Conservation (phyloP, 1,284 basidiomycete species). For the Lignosus rhinocerotis region DNA sequence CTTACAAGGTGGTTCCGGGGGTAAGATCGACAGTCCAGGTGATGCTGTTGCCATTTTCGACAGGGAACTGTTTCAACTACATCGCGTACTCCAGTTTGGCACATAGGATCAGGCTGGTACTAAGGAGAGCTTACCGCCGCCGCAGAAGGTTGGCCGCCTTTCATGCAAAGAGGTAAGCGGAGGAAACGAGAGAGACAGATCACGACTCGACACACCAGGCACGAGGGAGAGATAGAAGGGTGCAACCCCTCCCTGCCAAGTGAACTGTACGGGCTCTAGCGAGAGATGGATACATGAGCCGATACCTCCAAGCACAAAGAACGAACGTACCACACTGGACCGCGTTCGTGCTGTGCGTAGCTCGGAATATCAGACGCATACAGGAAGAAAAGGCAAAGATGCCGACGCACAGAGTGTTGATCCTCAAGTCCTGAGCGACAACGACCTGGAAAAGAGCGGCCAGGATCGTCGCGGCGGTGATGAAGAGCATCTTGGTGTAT, state of each 20-base stretch:
- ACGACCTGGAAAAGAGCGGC: slow-evolving; percentile 46
- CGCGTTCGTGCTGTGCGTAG: slow-evolving; percentile 37
- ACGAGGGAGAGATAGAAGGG: slow-evolving; percentile 71
- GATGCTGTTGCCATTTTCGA: slow-evolving; percentile 42
- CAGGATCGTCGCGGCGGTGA: slow-evolving; percentile 45
- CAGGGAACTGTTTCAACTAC: slow-evolving; percentile 57
- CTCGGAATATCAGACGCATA: not conserved
- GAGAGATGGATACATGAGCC: not conserved
- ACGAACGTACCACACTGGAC: slow-evolving; percentile 54
- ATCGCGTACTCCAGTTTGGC: not conserved
- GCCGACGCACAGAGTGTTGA: slow-evolving; percentile 69
- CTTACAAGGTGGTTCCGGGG: slow-evolving; percentile 57
- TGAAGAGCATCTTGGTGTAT: slow-evolving; percentile 48
- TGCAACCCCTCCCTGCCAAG: slow-evolving; percentile 53
- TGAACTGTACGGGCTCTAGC: slow-evolving; percentile 58
- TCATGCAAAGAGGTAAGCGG: not conserved
- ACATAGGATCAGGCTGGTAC: not conserved
- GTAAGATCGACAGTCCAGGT: slow-evolving; percentile 68
- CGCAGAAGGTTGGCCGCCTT: slow-evolving; percentile 58
- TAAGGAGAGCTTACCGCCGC: slow-evolving; percentile 46
- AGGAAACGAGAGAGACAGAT: not conserved
- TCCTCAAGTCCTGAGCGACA: slow-evolving; percentile 44
- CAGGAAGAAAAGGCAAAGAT: not conserved
- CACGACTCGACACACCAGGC: slow-evolving; percentile 44
- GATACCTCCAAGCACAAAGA: not conserved